Percentiles rank a stretch among this genome's conserved stretches.
These are phyloP conservation scores for Phalaenopsis hybrid DNA, from an alignment of 116 monocot genomes.

Conservation along the genomic window DNA sequence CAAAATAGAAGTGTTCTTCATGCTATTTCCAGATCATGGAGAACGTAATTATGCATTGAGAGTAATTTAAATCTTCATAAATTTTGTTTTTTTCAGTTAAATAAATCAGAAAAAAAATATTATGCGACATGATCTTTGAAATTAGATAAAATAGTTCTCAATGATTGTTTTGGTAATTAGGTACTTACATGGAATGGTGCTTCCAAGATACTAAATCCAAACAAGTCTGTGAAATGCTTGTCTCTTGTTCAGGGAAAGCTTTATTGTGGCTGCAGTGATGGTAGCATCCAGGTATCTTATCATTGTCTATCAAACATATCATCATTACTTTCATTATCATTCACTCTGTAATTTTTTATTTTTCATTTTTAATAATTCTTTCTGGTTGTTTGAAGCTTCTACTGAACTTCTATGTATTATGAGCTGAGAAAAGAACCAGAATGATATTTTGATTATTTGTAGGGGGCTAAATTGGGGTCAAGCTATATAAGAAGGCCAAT, in stretches of 20 bases:
- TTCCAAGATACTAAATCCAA: conserved; percentile 38
- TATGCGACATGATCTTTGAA: background rate
- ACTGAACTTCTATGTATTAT: too few species aligned
- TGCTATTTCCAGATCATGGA: background rate
- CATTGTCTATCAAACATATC: background rate
- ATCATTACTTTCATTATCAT: background rate
- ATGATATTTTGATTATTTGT: too few species aligned
- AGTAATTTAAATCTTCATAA: background rate
- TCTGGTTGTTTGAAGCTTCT: background rate
- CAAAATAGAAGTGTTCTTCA: background rate
- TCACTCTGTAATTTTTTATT: too few species aligned
- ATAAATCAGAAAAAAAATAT: background rate
- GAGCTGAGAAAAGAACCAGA: too few species aligned
- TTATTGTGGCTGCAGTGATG: conserved; percentile 47
- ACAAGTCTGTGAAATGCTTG: conserved; percentile 32
- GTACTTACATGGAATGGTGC: conserved; percentile 42
- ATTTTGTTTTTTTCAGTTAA: background rate
- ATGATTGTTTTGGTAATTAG: conserved; percentile 10
- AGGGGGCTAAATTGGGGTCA: too few species aligned
- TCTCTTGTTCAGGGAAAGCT: conserved; percentile 46
- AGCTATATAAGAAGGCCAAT: too few species aligned
- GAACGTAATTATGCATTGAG: background rate
- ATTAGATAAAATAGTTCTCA: background rate
- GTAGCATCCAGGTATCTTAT: conserved; percentile 39
- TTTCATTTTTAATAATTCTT: too few species aligned